Evolutionary conservation across 1,284 basidiomycete genomes (phyloP).

Genomic region (Neolentinus lepideus): DNA sequence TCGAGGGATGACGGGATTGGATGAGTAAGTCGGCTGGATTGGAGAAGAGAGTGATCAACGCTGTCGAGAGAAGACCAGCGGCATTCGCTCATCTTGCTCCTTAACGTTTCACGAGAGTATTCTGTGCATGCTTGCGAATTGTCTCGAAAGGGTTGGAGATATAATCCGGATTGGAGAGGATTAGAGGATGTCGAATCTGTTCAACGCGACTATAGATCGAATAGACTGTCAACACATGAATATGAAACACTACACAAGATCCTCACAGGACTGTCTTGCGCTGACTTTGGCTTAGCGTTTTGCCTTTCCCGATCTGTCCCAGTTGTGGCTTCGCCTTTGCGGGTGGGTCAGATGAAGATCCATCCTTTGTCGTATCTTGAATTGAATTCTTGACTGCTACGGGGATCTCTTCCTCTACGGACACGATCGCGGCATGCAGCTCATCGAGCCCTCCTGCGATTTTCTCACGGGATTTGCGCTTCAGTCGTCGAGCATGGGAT

Average conservation of each 20-base stretch:
- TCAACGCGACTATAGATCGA: slow-evolving; percentile 48
- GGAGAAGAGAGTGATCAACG: too few species aligned
- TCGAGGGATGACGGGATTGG: too few species aligned
- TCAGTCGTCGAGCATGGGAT: slow-evolving; percentile 63
- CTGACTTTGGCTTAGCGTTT: slow-evolving; percentile 55
- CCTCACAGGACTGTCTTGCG: slow-evolving; percentile 61
- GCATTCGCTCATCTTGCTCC: not conserved
- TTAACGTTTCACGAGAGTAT: slow-evolving; percentile 58
- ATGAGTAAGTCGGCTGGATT: too few species aligned
- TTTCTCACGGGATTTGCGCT: slow-evolving; percentile 65
- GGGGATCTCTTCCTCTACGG: slow-evolving; percentile 32
- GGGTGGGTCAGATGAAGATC: not conserved
- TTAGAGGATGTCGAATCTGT: slow-evolving; percentile 61
- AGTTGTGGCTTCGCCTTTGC: slow-evolving; percentile 21
- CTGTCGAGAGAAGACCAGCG: too few species aligned
- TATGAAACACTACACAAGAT: slow-evolving; percentile 1
- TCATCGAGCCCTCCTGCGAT: slow-evolving; percentile 55
- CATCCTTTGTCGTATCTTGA: slow-evolving; percentile 13
- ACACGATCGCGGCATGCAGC: slow-evolving; percentile 49
- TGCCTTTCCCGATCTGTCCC: slow-evolving; percentile 67
- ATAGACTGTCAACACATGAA: slow-evolving; percentile 6
- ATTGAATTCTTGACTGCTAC: slow-evolving; percentile 13
- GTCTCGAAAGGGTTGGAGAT: slow-evolving; percentile 69
- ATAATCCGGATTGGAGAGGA: slow-evolving; percentile 63
- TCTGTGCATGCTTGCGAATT: slow-evolving; percentile 74